Evolutionary conservation across 177 flowering plant species (phyloP).

Genomic region (Vitis hybrid): DNA sequence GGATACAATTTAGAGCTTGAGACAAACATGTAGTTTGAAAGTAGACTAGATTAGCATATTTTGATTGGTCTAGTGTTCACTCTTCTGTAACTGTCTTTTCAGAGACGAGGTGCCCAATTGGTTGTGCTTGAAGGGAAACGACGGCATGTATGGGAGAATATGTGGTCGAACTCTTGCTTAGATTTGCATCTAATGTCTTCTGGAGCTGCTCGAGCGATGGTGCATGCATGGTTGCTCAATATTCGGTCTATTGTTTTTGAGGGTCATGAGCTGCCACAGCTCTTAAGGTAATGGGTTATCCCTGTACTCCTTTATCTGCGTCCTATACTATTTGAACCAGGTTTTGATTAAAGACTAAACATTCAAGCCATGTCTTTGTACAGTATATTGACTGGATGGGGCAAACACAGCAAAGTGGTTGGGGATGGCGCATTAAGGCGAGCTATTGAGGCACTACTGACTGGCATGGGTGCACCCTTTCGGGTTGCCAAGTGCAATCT

Average conservation of each 20-base stretch:
- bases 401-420: conserved; percentile 97
- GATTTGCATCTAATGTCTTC: conserved; percentile 98
- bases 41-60: too few relatives aligned
- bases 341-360: neutral
- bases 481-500: conserved; percentile 77
- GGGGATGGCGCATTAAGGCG: conserved; percentile 85
- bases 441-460: conserved; percentile 77
- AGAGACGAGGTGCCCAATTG: conserved; percentile 91
- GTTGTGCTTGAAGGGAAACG: conserved; percentile 93
- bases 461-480: conserved; percentile 88
- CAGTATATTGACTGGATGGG: conserved; percentile 99
- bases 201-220: conserved; percentile 99
- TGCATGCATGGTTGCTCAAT: conserved; percentile 89
- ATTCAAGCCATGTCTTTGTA: conserved; percentile 6
- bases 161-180: conserved; percentile 85
- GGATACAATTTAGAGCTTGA: too few relatives aligned
- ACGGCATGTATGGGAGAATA: conserved; percentile 88
- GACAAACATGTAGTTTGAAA: too few relatives aligned
- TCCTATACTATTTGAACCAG: too few relatives aligned
- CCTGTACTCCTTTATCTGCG: neutral
- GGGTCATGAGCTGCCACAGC: conserved; percentile 84
- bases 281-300: conserved; percentile 51
- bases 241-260: conserved; percentile 77
- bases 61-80: too few relatives aligned
- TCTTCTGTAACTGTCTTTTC: conserved; percentile 9